Evolutionary conservation across 768 basidiomycete genomes (phyloP).

Genomic region (Kwoniella sp.): DNA sequence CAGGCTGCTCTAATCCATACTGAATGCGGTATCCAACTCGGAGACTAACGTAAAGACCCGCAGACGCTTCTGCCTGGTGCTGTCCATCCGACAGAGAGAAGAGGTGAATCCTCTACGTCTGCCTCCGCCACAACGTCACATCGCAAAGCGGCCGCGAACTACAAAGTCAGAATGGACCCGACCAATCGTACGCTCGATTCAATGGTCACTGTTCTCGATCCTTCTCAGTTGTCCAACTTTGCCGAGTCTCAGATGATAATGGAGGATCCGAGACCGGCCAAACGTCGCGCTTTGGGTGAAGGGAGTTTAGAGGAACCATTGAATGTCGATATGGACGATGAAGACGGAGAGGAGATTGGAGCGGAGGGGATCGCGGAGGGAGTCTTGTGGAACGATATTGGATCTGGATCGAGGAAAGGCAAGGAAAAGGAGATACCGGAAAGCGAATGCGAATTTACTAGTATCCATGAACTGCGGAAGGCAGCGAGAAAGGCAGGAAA

Average conservation of each 20-base stretch:
- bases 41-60: too few relatives aligned
- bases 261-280: constrained; percentile 24
- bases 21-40: neutral
- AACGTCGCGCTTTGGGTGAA: constrained; percentile 24
- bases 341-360: constrained; percentile 34
- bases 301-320: constrained; percentile 34
- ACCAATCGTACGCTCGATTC: constrained; percentile 89
- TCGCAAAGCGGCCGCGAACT: constrained; percentile 63
- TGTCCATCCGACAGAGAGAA: constrained; percentile 25
- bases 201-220: constrained; percentile 76
- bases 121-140: neutral
- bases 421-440: constrained; percentile 62
- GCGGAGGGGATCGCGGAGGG: constrained; percentile 47
- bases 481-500: constrained; percentile 67
- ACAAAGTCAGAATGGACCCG: constrained; percentile 88
- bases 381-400: constrained; percentile 11
- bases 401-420: constrained; percentile 7
- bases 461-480: constrained; percentile 69
- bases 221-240: constrained; percentile 56
- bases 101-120: constrained; percentile 22
- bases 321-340: constrained; percentile 64
- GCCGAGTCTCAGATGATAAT: constrained; percentile 12
- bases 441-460: constrained; percentile 74
- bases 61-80: constrained; percentile 55
- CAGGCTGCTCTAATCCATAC: neutral